phyloP scores from a whole-genome alignment of 805 yeast species.

The Myxozyma monticola region DNA sequence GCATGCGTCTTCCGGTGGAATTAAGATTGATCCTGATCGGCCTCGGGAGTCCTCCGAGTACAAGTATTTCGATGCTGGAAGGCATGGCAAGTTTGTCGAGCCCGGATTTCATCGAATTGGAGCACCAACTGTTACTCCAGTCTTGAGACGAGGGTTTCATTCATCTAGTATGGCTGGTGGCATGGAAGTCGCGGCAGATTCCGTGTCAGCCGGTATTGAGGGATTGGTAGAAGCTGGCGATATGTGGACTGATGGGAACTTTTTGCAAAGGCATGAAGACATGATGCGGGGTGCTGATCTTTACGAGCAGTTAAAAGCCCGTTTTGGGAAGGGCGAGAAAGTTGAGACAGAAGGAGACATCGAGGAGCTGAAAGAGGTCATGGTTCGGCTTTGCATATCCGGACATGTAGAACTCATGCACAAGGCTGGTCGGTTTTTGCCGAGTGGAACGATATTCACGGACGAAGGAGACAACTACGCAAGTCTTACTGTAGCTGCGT shows the following conservation, averaged over 20 bases:
- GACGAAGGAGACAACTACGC: constrained; percentile 9
- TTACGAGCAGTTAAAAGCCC: too few relatives aligned
- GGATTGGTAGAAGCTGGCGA: too few relatives aligned
- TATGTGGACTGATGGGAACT: too few relatives aligned
- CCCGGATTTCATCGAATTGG: constrained; percentile 9
- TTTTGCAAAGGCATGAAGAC: too few relatives aligned
- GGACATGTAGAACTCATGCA: constrained; percentile 4
- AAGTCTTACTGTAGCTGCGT: constrained; percentile 11
- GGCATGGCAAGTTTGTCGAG: not conserved
- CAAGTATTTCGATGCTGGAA: not conserved
- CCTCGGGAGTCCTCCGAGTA: constrained; percentile 14
- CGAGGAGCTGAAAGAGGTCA: too few relatives aligned
- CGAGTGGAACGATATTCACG: not conserved
- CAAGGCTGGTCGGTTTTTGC: not conserved
- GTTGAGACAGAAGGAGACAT: too few relatives aligned
- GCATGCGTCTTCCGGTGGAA: constrained; percentile 11
- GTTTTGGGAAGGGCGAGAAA: too few relatives aligned
- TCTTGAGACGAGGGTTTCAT: constrained; percentile 10
- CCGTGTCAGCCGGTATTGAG: too few relatives aligned
- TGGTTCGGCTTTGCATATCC: constrained; percentile 1
- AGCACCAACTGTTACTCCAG: not conserved
- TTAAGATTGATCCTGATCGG: not conserved
- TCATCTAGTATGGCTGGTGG: too few relatives aligned
- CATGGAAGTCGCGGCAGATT: too few relatives aligned
- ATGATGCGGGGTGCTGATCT: too few relatives aligned